Base-by-base conservation (phyloP, 106 monocot species). In the Hemerocallis citrina region DNA sequence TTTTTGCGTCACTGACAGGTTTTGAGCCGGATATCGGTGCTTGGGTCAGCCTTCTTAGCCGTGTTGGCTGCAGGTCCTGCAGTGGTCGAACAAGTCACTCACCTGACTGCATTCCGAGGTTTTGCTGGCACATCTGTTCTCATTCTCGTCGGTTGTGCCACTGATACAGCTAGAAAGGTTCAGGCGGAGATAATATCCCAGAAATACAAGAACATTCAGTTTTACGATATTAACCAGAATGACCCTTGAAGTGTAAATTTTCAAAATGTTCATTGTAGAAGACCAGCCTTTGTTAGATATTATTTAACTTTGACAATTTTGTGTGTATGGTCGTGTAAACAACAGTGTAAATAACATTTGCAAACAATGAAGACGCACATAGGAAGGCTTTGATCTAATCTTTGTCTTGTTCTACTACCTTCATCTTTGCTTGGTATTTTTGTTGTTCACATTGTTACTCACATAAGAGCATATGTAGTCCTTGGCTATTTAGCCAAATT, bases 171-270 rank as follows among this genome's bases (percentile, higher is more conserved):
- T 2, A 73, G 91, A 44, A 98, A 98, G 77, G 92, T 98, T 29
- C 91, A 92, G 38, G 96, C 96, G 27, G 96, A 98, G 69, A 92
- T 98, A 35, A 92, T 98, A 57, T 98, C 88, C 0, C 96, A 92
- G 59, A 98, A 98, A 55, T 98, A 92, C 64, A 98, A 92, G 72
- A 92, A 98, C 47, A 98, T 98, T 4, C 92, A 98, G 68, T 92
- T 88, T 44, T 98, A 98, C 47, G 82, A 89, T 47, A 24, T 86
- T 19, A 73, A 85, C 61, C 79, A 71, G 16, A 74, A 65, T 59
- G 78, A 59, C 17, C 28, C 44, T 81, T 57, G 74, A 63, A 20
- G 31, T n/a, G n/a, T n/a, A 39, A 21, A 16, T 40, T 47, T 14
- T 38, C 59, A 32, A 12, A 37, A n/a, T n/a, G n/a, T n/a, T n/a